phyloP scores from a whole-genome alignment of 139 green algal genomes.

The Coelastrella sp. region DNA sequence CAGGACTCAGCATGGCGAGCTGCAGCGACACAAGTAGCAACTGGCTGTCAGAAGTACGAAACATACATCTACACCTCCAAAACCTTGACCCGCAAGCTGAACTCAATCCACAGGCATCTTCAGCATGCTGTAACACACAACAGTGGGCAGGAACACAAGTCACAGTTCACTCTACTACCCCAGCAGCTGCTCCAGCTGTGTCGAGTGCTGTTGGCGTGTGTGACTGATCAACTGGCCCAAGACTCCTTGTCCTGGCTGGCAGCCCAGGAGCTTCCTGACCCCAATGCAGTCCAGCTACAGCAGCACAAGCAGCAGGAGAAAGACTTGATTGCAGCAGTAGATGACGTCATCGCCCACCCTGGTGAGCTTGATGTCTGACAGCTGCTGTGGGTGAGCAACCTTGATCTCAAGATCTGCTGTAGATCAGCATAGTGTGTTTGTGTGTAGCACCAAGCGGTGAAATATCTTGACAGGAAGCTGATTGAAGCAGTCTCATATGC shows the following conservation, averaged over 20 bases:
- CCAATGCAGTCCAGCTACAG: constrained; percentile 4
- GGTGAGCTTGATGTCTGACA: not conserved
- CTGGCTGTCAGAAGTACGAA: constrained; percentile 23
- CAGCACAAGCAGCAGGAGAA: constrained; percentile 21
- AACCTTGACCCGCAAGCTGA: not conserved
- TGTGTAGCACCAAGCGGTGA: too few relatives aligned
- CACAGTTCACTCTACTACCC: not conserved
- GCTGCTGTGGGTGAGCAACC: too few relatives aligned
- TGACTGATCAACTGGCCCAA: not conserved
- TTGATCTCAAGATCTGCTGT: too few relatives aligned
- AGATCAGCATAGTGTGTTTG: too few relatives aligned
- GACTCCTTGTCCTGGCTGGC: constrained; percentile 38
- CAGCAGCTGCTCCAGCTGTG: constrained; percentile 18
- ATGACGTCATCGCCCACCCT: not conserved
- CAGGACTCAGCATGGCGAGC: not conserved
- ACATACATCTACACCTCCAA: not conserved
- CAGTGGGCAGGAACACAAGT: not conserved
- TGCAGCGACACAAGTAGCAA: constrained; percentile 15
- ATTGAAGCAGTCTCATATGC: too few relatives aligned
- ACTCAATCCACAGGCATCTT: not conserved
- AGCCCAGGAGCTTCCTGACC: constrained; percentile 30
- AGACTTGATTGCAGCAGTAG: constrained; percentile 24
- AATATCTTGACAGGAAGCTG: too few relatives aligned
- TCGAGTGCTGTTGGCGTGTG: not conserved
- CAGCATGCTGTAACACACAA: not conserved